Evolutionary conservation across 306 rosid genomes (phyloP).

Genomic region (Medicago truncatula): MtrunA17r5.0-ANR NC_053045.1:44083001-44083500

Average conservation of each 20-base stretch:
- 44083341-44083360: slow-evolving; percentile 38
- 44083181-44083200: not conserved
- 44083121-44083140: no score
- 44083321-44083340: slow-evolving; percentile 34
- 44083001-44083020: no score
- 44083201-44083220: not conserved
- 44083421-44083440: slow-evolving; percentile 12
- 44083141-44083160: no score
- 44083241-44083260: not conserved
- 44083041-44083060: no score
- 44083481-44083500: slow-evolving; percentile 29
- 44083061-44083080: no score
- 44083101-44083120: no score
- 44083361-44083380: slow-evolving; percentile 33
- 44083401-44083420: slow-evolving; percentile 49
- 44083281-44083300: not conserved
- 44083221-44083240: not conserved
- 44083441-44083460: slow-evolving; percentile 17
- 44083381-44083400: slow-evolving; percentile 46
- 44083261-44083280: not conserved
- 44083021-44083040: no score
- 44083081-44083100: no score
- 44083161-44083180: no score
- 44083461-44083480: slow-evolving; percentile 41
- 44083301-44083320: slow-evolving; percentile 35